Evolutionary conservation across 2,329 filamentous ascomycete species (phyloP).

Genomic region (Daldinia sp.): DNA sequence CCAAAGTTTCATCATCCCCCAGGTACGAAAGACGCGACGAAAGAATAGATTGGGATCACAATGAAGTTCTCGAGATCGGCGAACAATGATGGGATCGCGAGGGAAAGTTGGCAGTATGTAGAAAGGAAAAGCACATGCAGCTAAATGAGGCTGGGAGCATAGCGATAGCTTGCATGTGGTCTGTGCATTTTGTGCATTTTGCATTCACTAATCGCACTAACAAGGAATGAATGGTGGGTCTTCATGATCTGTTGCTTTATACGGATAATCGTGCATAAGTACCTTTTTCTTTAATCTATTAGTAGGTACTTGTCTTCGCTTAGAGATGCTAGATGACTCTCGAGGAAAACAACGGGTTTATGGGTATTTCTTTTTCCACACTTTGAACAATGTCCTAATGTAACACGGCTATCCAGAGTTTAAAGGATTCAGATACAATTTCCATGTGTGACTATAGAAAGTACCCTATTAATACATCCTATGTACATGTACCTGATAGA

Average conservation of each 20-base stretch:
- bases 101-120: conserved; percentile 33
- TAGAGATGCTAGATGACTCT: background rate
- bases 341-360: background rate
- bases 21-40: conserved; percentile 9
- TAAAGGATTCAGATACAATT: background rate
- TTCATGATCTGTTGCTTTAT: conserved; percentile 4
- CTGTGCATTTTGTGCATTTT: conserved; percentile 8
- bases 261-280: background rate
- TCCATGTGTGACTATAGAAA: background rate
- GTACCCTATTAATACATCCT: background rate
- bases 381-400: background rate
- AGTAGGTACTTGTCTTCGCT: background rate
- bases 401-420: background rate
- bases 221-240: conserved; percentile 6
- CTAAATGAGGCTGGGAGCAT: conserved; percentile 35
- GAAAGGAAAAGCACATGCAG: conserved; percentile 35
- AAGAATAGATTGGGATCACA: conserved; percentile 20
- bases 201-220: conserved; percentile 1
- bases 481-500: background rate
- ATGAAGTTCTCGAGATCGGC: conserved; percentile 34
- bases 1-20: conserved; percentile 15
- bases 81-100: conserved; percentile 37
- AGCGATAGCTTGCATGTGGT: conserved; percentile 24
- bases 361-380: background rate
- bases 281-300: background rate